Evolutionary conservation across 1,284 basidiomycete genomes (phyloP).

Genomic region (Ceratobasidium sp.): DNA sequence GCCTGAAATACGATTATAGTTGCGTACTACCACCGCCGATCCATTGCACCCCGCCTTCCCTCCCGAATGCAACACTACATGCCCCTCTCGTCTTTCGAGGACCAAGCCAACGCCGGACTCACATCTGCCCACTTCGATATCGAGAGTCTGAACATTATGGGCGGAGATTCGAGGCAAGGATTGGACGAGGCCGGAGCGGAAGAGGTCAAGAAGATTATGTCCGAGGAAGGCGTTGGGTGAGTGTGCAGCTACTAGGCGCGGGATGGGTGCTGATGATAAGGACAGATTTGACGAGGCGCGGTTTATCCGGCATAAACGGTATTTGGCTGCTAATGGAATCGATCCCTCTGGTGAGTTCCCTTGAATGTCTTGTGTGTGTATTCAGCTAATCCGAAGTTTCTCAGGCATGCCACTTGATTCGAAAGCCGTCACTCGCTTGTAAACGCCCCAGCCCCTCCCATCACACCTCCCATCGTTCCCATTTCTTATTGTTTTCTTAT

Average conservation of each 20-base stretch:
- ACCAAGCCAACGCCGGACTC: conserved; percentile 82
- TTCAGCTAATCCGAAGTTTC: conserved; percentile 30
- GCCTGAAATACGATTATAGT: conserved; percentile 60
- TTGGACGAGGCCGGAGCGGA: conserved; percentile 86
- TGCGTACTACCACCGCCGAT: conserved; percentile 78
- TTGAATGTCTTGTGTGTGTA: background rate
- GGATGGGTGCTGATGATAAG: conserved; percentile 65
- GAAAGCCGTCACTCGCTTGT: conserved; percentile 81
- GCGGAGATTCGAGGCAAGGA: conserved; percentile 81
- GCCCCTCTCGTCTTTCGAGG: conserved; percentile 82
- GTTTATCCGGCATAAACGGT: conserved; percentile 86
- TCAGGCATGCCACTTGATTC: conserved; percentile 76
- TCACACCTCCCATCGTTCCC: background rate
- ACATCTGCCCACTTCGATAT: conserved; percentile 84
- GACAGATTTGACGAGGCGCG: conserved; percentile 90
- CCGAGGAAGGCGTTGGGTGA: conserved; percentile 79
- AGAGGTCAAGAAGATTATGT: conserved; percentile 91
- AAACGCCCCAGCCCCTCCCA: conserved; percentile 27
- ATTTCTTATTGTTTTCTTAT: conserved; percentile 1
- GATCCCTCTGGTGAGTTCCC: conserved; percentile 75
- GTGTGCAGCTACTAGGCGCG: conserved; percentile 64
- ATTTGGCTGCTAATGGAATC: conserved; percentile 87
- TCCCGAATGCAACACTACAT: conserved; percentile 76
- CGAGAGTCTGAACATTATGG: conserved; percentile 79
- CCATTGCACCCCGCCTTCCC: conserved; percentile 73